Conservation (phyloP, 805 yeast genomes). For the Suhomyces kilbournensis region DNA sequence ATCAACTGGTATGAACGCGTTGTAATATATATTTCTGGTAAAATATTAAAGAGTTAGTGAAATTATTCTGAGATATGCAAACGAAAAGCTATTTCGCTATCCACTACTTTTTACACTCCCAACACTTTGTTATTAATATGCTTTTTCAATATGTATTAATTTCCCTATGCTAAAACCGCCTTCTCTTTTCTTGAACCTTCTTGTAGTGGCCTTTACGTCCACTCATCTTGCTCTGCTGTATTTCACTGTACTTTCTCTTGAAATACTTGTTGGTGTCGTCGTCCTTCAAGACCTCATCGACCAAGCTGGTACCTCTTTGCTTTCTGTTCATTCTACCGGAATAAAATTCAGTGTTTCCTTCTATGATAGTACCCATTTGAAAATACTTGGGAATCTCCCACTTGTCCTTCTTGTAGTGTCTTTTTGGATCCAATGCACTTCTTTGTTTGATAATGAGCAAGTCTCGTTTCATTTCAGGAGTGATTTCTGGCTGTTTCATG, state of each 20-base stretch:
- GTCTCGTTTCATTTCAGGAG: slow-evolving; percentile 73
- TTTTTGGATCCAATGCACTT: slow-evolving; percentile 89
- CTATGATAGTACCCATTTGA: slow-evolving; percentile 85
- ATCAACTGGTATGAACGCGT: too few species aligned
- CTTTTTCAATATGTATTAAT: background rate
- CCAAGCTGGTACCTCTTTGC: slow-evolving; percentile 73
- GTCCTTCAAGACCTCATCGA: slow-evolving; percentile 80
- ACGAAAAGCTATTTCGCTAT: too few species aligned
- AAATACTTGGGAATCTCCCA: slow-evolving; percentile 77
- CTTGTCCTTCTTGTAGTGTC: slow-evolving; percentile 87
- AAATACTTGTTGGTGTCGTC: slow-evolving; percentile 68
- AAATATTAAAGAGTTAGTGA: too few species aligned
- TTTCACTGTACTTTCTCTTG: slow-evolving; percentile 78
- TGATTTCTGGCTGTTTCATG: slow-evolving; percentile 72
- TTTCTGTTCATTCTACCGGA: slow-evolving; percentile 63
- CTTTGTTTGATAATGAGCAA: slow-evolving; percentile 77
- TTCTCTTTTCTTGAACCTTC: slow-evolving; percentile 59
- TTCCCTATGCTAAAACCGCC: slow-evolving; percentile 34
- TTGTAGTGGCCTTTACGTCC: slow-evolving; percentile 71
- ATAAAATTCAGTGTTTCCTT: slow-evolving; percentile 76
- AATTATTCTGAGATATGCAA: too few species aligned
- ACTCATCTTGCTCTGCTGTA: slow-evolving; percentile 57
- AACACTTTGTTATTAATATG: background rate
- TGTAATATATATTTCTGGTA: too few species aligned
- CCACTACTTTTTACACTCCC: too few species aligned